Evolutionary conservation across 176 grass and related monocot species (phyloP).

Genomic region (Dendrocalamus sinicus): DNA sequence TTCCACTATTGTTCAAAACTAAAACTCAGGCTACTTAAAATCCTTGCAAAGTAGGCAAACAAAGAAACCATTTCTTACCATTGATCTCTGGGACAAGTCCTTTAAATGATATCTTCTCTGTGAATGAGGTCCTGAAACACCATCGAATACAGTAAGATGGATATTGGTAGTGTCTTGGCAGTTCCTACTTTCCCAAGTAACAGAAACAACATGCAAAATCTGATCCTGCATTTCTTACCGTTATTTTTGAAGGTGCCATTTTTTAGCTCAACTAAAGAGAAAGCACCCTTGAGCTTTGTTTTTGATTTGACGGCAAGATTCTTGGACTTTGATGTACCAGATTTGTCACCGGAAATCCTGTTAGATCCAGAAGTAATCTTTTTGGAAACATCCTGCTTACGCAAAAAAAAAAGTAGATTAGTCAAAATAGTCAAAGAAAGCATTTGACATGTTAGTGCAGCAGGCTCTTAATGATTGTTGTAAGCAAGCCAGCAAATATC

Average conservation of each 20-base stretch:
- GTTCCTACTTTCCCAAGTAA: not conserved
- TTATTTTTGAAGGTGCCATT: slow-evolving; percentile 31
- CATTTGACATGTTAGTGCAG: not conserved
- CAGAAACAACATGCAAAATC: not conserved
- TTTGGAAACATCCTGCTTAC: slow-evolving; percentile 45
- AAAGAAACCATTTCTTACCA: slow-evolving; percentile 5
- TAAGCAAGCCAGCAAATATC: not conserved
- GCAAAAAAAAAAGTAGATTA: slow-evolving; percentile 24
- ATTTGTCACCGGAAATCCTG: not conserved
- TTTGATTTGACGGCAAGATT: slow-evolving; percentile 39
- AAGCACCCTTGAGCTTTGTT: slow-evolving; percentile 36
- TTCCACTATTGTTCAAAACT: not conserved
- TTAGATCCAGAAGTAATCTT: slow-evolving; percentile 23
- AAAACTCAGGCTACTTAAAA: not conserved
- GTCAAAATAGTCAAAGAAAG: not conserved
- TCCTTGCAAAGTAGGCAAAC: not conserved
- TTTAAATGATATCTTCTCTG: slow-evolving; percentile 20
- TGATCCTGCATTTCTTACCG: slow-evolving; percentile 4
- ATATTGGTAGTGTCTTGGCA: not conserved
- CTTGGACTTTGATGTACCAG: slow-evolving; percentile 21
- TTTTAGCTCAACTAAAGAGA: slow-evolving; percentile 33
- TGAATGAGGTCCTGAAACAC: slow-evolving; percentile 23
- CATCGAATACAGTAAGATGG: slow-evolving; percentile 19
- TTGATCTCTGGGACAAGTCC: not conserved
- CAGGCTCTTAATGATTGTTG: not conserved